Percentiles rank a stretch among this genome's conserved stretches.
These are phyloP conservation scores for Glarea lozoyensis DNA, from an alignment of 495 filamentous ascomycete genomes.

Conservation along the genomic window DNA sequence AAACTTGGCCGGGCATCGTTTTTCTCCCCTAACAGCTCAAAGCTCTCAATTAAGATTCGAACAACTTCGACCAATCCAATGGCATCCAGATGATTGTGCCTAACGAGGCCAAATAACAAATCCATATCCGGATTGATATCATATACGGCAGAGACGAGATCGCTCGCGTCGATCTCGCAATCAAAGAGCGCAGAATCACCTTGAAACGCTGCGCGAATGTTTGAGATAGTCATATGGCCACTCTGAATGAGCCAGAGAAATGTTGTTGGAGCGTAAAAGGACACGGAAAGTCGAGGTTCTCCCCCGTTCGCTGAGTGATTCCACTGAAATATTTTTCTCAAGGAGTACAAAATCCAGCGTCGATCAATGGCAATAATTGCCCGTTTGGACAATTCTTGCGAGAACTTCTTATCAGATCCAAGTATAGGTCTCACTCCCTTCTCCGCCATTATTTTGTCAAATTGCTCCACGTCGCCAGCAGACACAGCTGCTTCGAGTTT, in stretches of 20 bases:
- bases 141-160: constrained; percentile 49
- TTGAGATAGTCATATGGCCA: constrained; percentile 53
- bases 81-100: constrained; percentile 35
- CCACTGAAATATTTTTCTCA: constrained; percentile 40
- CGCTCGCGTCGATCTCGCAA: constrained; percentile 39
- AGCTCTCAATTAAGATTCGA: constrained; percentile 39
- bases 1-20: constrained; percentile 19
- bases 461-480: constrained; percentile 31
- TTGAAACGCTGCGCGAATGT: constrained; percentile 51
- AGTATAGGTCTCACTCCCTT: no score
- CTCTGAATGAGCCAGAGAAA: constrained; percentile 51
- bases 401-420: not conserved
- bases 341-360: constrained; percentile 43
- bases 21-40: constrained; percentile 35
- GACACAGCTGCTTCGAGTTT: constrained; percentile 5
- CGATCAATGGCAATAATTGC: constrained; percentile 30
- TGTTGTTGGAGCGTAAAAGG: constrained; percentile 43
- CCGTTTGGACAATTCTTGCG: not conserved
- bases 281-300: constrained; percentile 32
- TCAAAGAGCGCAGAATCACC: constrained; percentile 28
- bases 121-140: constrained; percentile 53
- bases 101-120: constrained; percentile 46
- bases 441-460: constrained; percentile 44
- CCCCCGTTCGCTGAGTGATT: constrained; percentile 12
- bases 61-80: constrained; percentile 38